Percentiles rank a stretch among this genome's conserved stretches.
phyloP scores from a whole-genome alignment of 2,329 filamentous ascomycete species.

The Paecilomyces formosus region DNA sequence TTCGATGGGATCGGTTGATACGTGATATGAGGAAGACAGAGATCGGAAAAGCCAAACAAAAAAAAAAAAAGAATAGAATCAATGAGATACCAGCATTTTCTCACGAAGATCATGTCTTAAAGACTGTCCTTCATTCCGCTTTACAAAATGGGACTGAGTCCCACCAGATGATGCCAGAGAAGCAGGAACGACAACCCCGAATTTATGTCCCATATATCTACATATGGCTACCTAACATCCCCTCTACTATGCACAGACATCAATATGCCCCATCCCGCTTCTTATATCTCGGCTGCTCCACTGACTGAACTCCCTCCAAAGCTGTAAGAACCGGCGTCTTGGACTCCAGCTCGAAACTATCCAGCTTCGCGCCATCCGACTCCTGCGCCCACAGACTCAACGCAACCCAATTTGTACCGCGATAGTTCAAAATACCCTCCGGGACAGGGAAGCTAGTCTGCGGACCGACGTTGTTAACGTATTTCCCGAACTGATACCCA shows the following conservation, averaged over 20 bases:
- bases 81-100: not conserved
- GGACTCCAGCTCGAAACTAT: constrained; percentile 44
- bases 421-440: constrained; percentile 64
- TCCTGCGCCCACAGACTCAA: constrained; percentile 63
- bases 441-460: constrained; percentile 66
- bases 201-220: not conserved
- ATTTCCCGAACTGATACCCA: constrained; percentile 66
- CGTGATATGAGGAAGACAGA: not conserved
- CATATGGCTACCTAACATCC: too few species aligned
- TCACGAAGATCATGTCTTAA: not conserved
- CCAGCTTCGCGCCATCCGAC: constrained; percentile 48
- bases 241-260: not conserved
- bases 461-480: constrained; percentile 64
- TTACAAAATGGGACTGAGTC: not conserved
- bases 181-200: not conserved
- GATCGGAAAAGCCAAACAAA: not conserved
- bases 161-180: not conserved
- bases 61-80: not conserved
- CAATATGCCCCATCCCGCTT: constrained; percentile 47
- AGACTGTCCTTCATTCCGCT: not conserved
- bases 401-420: constrained; percentile 61
- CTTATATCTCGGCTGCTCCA: constrained; percentile 41
- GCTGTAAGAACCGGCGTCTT: constrained; percentile 47
- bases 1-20: not conserved
- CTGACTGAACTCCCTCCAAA: constrained; percentile 38